A percentile compares a stretch with the other conserved stretches of the same genome.
Evolutionary conservation across 148 eudicot species (phyloP).

Genomic region (Heliosperma pusillum): DNA sequence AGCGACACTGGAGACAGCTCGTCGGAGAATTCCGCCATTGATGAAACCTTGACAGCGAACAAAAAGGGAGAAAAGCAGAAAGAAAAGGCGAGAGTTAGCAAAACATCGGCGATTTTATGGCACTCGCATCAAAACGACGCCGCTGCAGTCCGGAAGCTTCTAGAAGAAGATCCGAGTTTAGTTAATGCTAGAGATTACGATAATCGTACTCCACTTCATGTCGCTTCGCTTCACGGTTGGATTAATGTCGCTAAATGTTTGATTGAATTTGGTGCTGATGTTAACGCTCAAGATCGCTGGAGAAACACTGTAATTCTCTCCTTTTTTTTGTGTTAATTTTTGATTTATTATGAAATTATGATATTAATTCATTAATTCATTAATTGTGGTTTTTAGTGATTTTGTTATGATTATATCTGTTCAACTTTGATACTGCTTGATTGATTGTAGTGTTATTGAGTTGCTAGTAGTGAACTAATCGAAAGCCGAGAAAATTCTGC

Average conservation of each 20-base stretch:
- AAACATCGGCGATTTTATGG: slow-evolving; percentile 87
- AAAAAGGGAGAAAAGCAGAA: slow-evolving; percentile 41
- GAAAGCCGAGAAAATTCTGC: background rate
- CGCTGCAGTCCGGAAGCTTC: slow-evolving; percentile 60
- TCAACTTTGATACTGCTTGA: background rate
- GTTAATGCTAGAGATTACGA: slow-evolving; percentile 88
- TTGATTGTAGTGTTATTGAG: background rate
- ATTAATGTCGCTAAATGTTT: slow-evolving; percentile 70
- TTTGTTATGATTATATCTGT: background rate
- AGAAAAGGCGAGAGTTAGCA: slow-evolving; percentile 62
- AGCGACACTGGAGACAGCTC: slow-evolving; percentile 45
- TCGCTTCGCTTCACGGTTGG: slow-evolving; percentile 91
- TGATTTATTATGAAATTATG: background rate
- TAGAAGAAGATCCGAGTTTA: slow-evolving; percentile 69
- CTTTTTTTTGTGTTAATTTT: background rate
- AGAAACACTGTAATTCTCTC: slow-evolving; percentile 54
- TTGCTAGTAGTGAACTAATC: background rate
- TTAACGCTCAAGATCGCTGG: slow-evolving; percentile 95
- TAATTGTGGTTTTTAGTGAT: background rate
- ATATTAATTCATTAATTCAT: no score
- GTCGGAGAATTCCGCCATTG: slow-evolving; percentile 1
- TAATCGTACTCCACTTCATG: slow-evolving; percentile 83
- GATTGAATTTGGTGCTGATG: slow-evolving; percentile 72
- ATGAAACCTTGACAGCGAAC: slow-evolving; percentile 20
- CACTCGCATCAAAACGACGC: slow-evolving; percentile 92